Conservation (phyloP, 1,284 basidiomycete species). For the Pulveroboletus sp. region DNA sequence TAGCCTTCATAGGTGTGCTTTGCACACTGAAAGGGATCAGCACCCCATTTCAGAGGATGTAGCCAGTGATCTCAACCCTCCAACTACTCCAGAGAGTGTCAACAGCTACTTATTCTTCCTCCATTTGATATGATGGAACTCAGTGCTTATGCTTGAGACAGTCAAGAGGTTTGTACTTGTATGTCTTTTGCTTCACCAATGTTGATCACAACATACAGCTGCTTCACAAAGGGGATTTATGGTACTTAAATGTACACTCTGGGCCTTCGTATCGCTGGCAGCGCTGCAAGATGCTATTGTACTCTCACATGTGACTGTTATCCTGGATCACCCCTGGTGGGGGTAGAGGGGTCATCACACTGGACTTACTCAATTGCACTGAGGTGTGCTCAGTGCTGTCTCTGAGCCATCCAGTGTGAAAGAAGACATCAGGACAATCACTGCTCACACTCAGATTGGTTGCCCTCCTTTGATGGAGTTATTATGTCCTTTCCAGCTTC, state of each 20-base stretch:
- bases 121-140: slow-evolving; percentile 50
- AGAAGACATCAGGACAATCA: slow-evolving; percentile 83
- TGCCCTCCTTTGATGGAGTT: slow-evolving; percentile 58
- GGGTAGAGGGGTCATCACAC: slow-evolving; percentile 75
- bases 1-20: slow-evolving; percentile 60
- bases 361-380: slow-evolving; percentile 82
- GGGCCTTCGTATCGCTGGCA: slow-evolving; percentile 81
- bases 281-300: slow-evolving; percentile 80
- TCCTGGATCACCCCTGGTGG: slow-evolving; percentile 82
- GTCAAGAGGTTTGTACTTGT: slow-evolving; percentile 47
- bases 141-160: slow-evolving; percentile 44
- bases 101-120: slow-evolving; percentile 42
- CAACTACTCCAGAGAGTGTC: slow-evolving; percentile 32
- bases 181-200: slow-evolving; percentile 33
- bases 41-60: slow-evolving; percentile 17
- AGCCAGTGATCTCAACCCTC: slow-evolving; percentile 19
- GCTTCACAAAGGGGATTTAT: slow-evolving; percentile 77
- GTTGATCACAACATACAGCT: slow-evolving; percentile 52
- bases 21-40: slow-evolving; percentile 42
- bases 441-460: slow-evolving; percentile 63
- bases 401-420: slow-evolving; percentile 74
- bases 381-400: slow-evolving; percentile 80
- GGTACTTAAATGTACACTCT: slow-evolving; percentile 88
- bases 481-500: slow-evolving; percentile 84
- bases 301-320: slow-evolving; percentile 75